Evolutionary conservation across 257 asterid species (phyloP).

Genomic region (Echites panduratus): DNA sequence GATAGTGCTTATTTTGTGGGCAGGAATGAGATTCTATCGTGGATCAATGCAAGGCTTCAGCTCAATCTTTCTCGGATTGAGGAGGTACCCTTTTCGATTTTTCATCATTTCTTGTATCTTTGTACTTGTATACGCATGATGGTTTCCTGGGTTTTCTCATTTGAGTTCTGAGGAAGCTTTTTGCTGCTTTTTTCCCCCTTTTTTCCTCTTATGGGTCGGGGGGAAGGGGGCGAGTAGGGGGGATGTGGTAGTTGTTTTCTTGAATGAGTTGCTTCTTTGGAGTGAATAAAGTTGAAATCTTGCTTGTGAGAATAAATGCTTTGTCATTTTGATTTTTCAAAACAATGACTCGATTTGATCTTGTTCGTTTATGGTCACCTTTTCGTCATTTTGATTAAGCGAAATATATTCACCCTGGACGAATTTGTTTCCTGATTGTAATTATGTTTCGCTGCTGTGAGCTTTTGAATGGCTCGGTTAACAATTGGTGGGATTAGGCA

Average conservation of each 20-base stretch:
- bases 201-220: background rate
- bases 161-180: background rate
- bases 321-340: background rate
- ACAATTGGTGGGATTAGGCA: background rate
- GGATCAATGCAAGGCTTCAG: constrained; percentile 82
- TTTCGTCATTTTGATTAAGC: background rate
- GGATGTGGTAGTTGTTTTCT: background rate
- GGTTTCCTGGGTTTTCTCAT: constrained; percentile 2
- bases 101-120: background rate
- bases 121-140: background rate
- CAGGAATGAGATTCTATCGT: constrained; percentile 73
- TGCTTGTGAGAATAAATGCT: background rate
- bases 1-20: constrained; percentile 91
- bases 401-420: background rate
- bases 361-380: background rate
- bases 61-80: constrained; percentile 78
- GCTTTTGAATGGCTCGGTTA: background rate
- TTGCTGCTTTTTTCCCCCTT: background rate
- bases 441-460: background rate
- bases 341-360: constrained; percentile 3
- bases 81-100: constrained; percentile 44
- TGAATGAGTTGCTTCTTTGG: background rate
- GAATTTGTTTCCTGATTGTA: background rate
- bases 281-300: background rate
- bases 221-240: no score